phyloP scores from a whole-genome alignment of 1,284 basidiomycete species.

The Ustilago cynodontis region DNA sequence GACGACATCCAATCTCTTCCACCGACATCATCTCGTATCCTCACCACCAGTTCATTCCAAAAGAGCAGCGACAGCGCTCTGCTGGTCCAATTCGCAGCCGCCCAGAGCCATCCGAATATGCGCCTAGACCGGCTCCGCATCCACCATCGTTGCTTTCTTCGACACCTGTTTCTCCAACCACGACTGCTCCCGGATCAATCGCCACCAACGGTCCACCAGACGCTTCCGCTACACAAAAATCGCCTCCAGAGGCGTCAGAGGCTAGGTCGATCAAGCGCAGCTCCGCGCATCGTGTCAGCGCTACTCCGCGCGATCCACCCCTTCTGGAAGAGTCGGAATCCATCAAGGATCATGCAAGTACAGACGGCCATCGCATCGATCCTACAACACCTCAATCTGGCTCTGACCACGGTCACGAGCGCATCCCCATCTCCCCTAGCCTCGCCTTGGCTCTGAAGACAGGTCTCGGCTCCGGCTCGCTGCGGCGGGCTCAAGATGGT shows the following conservation, averaged over 20 bases:
- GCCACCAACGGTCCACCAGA: background rate
- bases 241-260: background rate
- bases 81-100: slow-evolving; percentile 24
- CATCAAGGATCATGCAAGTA: slow-evolving; percentile 8
- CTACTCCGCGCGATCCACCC: slow-evolving; percentile 24
- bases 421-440: slow-evolving; percentile 10
- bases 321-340: slow-evolving; percentile 22
- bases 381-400: slow-evolving; percentile 2
- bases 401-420: slow-evolving; percentile 20
- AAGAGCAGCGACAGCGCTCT: slow-evolving; percentile 20
- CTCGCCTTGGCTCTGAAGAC: slow-evolving; percentile 22
- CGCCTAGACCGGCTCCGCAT: background rate
- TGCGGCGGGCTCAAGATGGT: slow-evolving; percentile 1
- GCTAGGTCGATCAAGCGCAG: slow-evolving; percentile 4
- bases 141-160: background rate
- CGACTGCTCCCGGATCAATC: background rate
- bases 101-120: slow-evolving; percentile 21
- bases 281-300: slow-evolving; percentile 19
- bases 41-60: slow-evolving; percentile 25
- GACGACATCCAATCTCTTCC: background rate
- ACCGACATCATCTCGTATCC: slow-evolving; percentile 8
- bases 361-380: background rate
- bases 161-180: background rate
- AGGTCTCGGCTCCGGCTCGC: slow-evolving; percentile 17
- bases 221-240: too few species aligned